Base-by-base conservation (phyloP, 495 filamentous ascomycete genomes). In the Cenococcum geophilum region DNA sequence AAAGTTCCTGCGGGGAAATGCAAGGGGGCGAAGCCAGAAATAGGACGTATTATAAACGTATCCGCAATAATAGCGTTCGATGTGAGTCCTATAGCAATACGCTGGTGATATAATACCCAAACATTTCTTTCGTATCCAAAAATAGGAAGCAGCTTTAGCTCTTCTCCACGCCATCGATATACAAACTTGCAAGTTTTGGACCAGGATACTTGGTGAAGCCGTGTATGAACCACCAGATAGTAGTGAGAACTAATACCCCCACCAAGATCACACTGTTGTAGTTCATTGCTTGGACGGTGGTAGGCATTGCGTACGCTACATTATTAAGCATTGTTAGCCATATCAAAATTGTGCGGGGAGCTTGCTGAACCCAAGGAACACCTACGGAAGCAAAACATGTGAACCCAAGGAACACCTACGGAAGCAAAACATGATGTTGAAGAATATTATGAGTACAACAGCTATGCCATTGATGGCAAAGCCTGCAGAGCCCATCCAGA, bases 151-250 rank as follows among this genome's bases (percentile, higher is more conserved):
- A n/a, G 27, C 27, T 32, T 6, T 32, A 32, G 27, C 27, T 32
- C 11, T 51, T 36, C 27, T 62, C 55, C 40, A 49, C 55, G 6
- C 59, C 64, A 59, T 74, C 76, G 51, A 78, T 74, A 59, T 81
- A 81, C 25, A 82, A 56, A 48, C 66, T 54, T 68, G 78, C 73
- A 21, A 83, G 69, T 66, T 82, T 83, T 1, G 83, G 84, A 1
- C 84, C 84, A 0, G 79, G 77, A 62, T 86, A 87, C 51, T 80
- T 79, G 16, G 69, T 67, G 6, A 62, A 68, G 5, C 78, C 84
- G 55, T 83, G 82, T 4, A 87, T 72, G 37, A 86, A 79, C 77
- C 86, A 91, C 76, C 86, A 90, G 10, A 85, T 67, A 1, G 71
- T 76, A 61, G 77, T 84, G 23, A 75, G 23, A 52, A 71, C 43